Evolutionary conservation across 768 basidiomycete genomes (phyloP), one percentile per base, ranked within the genome.

Genomic region (Agaricus blazei): DNA sequence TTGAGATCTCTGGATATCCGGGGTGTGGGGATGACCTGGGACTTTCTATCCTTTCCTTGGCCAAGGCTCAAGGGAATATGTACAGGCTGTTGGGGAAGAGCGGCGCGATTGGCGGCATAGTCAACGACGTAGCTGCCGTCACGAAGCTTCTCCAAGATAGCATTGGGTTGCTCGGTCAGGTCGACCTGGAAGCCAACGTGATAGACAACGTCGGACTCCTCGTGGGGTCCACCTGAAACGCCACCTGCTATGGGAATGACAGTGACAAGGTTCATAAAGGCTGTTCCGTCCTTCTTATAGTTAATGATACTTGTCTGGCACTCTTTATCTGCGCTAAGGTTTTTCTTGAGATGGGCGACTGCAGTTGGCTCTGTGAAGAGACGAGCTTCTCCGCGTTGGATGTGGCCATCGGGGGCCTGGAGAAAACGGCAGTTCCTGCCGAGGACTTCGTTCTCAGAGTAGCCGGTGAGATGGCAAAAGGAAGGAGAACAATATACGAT

Each of bases 101-200:
- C 9, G 24, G 9, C 15, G 14, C 36, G 52, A 43, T 58, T 56
- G 1, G 61, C 37, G 27, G 67, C 69, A 67, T 87, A 84, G 65
- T 90, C 82, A 64, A 83, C 79, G 54, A 84, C 70, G 69, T 93
- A 93, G 34, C 79, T 83, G 15, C 94, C 94, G 61, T 90, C 85
- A 19, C 79, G 72, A 51, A 94, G 77, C 66, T 86, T 90, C 60
- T 88, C 80, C 51, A 94, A 71, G 57, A 97, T 94, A 2, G 82
- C 82, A 60, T 84, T 84, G 2, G 93, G 93, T 71, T 95, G 93
- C 63, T 88, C 84, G 15, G 85, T 84, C 48, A 99, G 75, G 69
- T 98, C 93, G 53, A 97, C 89, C 70, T 99, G 94, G 76, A 99
- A 98, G 0, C 97, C 97, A 49, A 99, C 87, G 63, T 91, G 88